Base-by-base conservation (phyloP, 192 early-diverging fungal genomes). In the Coemansia reversa region DNA sequence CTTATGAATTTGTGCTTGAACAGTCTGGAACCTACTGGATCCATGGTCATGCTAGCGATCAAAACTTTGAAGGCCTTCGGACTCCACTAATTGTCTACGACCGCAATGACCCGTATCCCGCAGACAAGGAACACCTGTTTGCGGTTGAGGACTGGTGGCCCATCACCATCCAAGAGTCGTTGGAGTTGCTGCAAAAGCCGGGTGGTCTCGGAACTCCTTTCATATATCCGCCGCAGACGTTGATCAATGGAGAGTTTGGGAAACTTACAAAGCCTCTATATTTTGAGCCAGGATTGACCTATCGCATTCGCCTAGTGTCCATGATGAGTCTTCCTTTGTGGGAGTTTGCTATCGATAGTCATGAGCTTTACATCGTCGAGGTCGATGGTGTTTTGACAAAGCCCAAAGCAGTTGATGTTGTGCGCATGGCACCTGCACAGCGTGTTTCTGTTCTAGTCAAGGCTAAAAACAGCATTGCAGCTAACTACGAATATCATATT, bases 1-100 rank as follows among this genome's bases (percentile, higher is more conserved):
- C 89, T 3, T 94, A 94, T 71, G 82, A 76, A 23, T 84, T 88
- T 63, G 60, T 70, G 11, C 72, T 88, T 29, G 64, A 80, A 42
- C 88, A 93, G 60, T 68, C 82, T 35, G 93, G 93, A 27, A 93
- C 91, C 14, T 93, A 84, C 78, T 95, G 92, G 92, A 86, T 89
- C 54, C 92, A 93, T 59, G 81, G 85, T 14, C 92, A 93, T 66
- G 79, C 64, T 32, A 65, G 59, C 33, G 84, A 76, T 25, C 90
- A 92, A 68, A 92, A 94, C 71, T 87, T 88, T 56, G 93, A 94
- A 50, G 93, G 93, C 39, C 73, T 93, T 51, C 85, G 86, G 58
- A 85, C 83, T 1, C 85, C 93, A 12, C 56, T 94, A 14, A 84
- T 92, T 56, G 81, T 94, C 61, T 76, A 88, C 58, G 76, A 86